Base-by-base conservation (phyloP, 2,329 filamentous ascomycete genomes). In the Pyrenophora tritici-repentis region DNA sequence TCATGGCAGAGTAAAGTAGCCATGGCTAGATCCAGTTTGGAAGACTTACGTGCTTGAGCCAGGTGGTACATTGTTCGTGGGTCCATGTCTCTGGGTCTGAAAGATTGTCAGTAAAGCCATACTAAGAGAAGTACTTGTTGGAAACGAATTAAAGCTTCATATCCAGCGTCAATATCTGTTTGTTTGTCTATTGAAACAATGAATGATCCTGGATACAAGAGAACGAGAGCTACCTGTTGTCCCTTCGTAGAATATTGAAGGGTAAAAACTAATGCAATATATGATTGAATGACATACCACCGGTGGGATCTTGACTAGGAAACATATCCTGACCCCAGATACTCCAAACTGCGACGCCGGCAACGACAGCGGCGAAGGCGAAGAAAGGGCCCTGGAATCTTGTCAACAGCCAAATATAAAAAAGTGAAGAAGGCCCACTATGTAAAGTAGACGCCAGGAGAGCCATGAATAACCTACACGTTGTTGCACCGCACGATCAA, bases 321-420 rank as follows among this genome's bases (percentile, higher is more conserved):
- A 97, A 96, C 66, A 97, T 83, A 57, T 93, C 90, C 45, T 84
- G 82, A 49, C 91, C 91, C 86, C 89, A 95, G 63, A 97, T 93
- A 14, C 84, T 83, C 87, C 89, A 96, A 35, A 84, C 85, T 13
- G 91, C 88, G 2, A 88, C 91, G 2, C 89, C 90, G 6, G 89
- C 89, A 12, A 97, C 83, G 44, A 95, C 81, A 8, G 89, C 90
- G 4, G 88, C 86, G 70, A 97, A 97, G 14, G 68, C 71, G 38
- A 75, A 71, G 55, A 75, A 74, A 12, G 73, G 70, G 8, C 59
- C 61, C 70, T 73, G 35, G 1, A 6, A 5, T 3, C 3, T 18
- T 2, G 32, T 61, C 32, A 64, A 50, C 17, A 42, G 37, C 16
- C 16, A 17, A 29, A 16, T n/a, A 18, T 14, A 7, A 31, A 4